Evolutionary conservation across 2,329 filamentous ascomycete species (phyloP).

Genomic region (Fusarium graminum): DNA sequence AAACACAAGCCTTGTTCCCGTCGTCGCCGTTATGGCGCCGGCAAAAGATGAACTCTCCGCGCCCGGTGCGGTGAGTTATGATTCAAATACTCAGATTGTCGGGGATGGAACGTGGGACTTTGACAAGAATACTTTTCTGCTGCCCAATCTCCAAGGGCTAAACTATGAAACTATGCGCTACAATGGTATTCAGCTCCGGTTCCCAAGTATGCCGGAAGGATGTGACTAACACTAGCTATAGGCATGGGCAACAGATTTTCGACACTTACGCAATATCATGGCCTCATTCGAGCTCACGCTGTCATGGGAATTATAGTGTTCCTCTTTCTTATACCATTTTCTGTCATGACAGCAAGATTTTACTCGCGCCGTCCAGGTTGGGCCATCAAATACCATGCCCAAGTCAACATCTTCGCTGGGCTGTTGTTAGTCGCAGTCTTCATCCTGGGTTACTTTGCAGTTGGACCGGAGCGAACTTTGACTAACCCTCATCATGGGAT

Average conservation of each 20-base stretch:
- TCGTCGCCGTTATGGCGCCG: constrained; percentile 71
- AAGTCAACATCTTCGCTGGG: constrained; percentile 77
- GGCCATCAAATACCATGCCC: constrained; percentile 78
- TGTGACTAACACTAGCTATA: constrained; percentile 52
- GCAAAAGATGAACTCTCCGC: constrained; percentile 72
- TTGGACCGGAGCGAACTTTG: constrained; percentile 77
- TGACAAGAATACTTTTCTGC: constrained; percentile 79
- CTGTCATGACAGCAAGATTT: constrained; percentile 81
- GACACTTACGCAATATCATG: constrained; percentile 76
- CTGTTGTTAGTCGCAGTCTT: constrained; percentile 78
- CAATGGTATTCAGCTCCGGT: constrained; percentile 70
- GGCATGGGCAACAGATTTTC: constrained; percentile 87
- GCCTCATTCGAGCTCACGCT: constrained; percentile 77
- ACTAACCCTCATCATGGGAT: constrained; percentile 90
- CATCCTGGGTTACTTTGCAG: constrained; percentile 81
- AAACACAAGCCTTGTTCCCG: constrained; percentile 44
- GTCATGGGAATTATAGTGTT: constrained; percentile 80
- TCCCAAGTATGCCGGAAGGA: background rate
- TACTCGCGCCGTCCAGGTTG: constrained; percentile 71
- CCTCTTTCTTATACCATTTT: constrained; percentile 77
- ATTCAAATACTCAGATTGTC: constrained; percentile 79
- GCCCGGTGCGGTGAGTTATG: constrained; percentile 79
- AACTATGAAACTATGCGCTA: constrained; percentile 87
- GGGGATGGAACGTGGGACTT: constrained; percentile 89
- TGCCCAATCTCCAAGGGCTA: constrained; percentile 81